These are phyloP conservation scores for Volvariella volvacea DNA, from an alignment of 1,284 basidiomycete species.

Conservation along the genomic window DNA sequence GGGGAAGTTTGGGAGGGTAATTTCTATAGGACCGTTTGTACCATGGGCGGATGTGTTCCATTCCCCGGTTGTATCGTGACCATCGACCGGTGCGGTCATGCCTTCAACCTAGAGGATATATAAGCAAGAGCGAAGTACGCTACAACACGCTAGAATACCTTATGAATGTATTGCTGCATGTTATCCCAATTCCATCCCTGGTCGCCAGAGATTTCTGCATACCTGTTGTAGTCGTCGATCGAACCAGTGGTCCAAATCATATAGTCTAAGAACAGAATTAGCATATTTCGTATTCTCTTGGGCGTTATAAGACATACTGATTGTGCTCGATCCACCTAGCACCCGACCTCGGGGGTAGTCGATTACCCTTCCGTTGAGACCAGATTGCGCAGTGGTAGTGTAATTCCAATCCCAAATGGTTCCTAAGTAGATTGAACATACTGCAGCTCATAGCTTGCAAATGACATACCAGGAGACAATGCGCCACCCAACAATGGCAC, in stretches of 20 bases:
- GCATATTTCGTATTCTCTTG: neutral
- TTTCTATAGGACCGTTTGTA: conserved; percentile 16
- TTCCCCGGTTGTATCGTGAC: conserved; percentile 20
- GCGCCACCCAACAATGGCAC: conserved; percentile 13
- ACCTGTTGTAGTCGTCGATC: conserved; percentile 28
- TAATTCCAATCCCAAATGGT: conserved; percentile 6
- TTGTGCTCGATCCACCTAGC: conserved; percentile 2
- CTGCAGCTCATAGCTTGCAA: neutral
- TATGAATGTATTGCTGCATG: conserved; percentile 24
- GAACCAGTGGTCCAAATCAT: conserved; percentile 30
- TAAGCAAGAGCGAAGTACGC: neutral
- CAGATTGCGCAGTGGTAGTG: conserved; percentile 23
- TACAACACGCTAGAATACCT: conserved; percentile 12
- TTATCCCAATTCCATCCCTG: conserved; percentile 30
- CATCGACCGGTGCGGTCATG: conserved; percentile 19
- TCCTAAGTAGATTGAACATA: neutral
- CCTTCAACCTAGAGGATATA: conserved; percentile 18
- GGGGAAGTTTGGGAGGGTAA: conserved; percentile 17
- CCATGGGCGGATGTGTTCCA: conserved; percentile 20
- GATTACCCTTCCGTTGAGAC: conserved; percentile 18
- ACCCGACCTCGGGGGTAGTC: conserved; percentile 21
- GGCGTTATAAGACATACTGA: conserved; percentile 1
- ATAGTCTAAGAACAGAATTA: conserved; percentile 26
- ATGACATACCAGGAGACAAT: conserved; percentile 1
- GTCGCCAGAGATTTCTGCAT: conserved; percentile 28